A percentile compares a stretch with the other conserved stretches of the same genome.
Evolutionary conservation across 257 asterid species (phyloP).

Genomic region (Agastache rugosa): DNA sequence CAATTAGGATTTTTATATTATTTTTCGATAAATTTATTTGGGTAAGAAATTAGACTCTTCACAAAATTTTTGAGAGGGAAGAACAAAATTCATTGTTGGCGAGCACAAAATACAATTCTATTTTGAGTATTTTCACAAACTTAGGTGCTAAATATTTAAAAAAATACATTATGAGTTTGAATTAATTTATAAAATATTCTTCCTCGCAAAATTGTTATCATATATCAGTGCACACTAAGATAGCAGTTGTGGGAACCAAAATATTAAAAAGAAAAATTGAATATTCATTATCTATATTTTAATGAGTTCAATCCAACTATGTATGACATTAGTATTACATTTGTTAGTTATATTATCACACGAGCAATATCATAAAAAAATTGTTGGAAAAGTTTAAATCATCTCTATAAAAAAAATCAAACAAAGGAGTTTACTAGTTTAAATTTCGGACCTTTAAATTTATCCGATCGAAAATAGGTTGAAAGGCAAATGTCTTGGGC

Average conservation of each 20-base stretch:
- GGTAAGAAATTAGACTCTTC: slow-evolving; percentile 36
- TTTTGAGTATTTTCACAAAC: too few relatives aligned
- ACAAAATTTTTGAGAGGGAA: slow-evolving; percentile 52
- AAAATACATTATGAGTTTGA: neutral
- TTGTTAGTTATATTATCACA: neutral
- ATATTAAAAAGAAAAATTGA: too few relatives aligned
- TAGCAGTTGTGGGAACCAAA: too few relatives aligned
- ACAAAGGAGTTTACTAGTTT: too few relatives aligned
- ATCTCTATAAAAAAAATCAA: too few relatives aligned
- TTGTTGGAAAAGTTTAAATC: neutral
- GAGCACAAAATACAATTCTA: slow-evolving; percentile 14
- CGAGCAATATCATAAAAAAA: too few relatives aligned
- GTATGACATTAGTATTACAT: neutral
- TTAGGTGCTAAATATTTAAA: neutral
- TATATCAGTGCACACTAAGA: too few relatives aligned
- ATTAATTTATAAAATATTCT: neutral
- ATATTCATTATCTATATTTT: neutral
- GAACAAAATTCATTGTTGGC: slow-evolving; percentile 35
- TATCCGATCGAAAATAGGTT: too few relatives aligned
- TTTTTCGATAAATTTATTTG: slow-evolving; percentile 13
- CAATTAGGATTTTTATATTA: slow-evolving; percentile 11
- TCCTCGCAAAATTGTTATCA: neutral
- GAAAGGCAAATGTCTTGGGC: too few relatives aligned
- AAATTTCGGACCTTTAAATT: too few relatives aligned
- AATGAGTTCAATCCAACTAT: neutral